These are phyloP conservation scores for Aurifilum marmelostoma DNA, from an alignment of 2,329 filamentous ascomycete genomes.

Conservation along the genomic window DNA sequence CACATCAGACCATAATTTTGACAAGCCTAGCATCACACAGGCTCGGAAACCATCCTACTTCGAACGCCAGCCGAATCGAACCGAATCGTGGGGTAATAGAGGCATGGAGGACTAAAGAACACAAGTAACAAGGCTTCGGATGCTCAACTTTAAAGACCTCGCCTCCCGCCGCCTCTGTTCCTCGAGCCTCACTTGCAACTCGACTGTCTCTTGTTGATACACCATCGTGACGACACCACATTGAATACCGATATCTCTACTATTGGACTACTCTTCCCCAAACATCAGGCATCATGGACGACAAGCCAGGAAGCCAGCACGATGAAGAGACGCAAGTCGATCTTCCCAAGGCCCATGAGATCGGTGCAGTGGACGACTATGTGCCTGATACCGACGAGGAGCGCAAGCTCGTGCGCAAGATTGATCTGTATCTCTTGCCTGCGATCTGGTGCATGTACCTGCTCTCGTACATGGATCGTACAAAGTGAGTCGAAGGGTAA, in stretches of 20 bases:
- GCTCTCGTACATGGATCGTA: conserved; percentile 48
- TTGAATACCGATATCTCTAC: neutral
- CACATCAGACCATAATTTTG: neutral
- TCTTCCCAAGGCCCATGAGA: conserved; percentile 8
- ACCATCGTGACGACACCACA: neutral
- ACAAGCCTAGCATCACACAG: neutral
- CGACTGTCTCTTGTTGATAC: neutral
- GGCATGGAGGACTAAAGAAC: neutral
- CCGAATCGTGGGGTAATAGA: neutral
- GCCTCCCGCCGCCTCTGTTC: neutral
- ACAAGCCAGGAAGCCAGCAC: conserved; percentile 15
- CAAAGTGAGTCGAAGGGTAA: conserved; percentile 42
- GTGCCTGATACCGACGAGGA: conserved; percentile 24
- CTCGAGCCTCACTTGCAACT: neutral
- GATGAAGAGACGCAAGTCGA: conserved; percentile 17
- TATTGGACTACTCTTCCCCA: neutral
- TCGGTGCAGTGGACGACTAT: conserved; percentile 8
- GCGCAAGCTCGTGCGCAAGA: conserved; percentile 36
- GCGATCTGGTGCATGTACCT: conserved; percentile 46
- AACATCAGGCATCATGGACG: conserved; percentile 9
- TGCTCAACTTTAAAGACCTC: neutral
- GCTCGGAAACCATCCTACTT: neutral
- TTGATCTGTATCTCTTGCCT: conserved; percentile 46
- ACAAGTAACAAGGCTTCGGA: neutral
- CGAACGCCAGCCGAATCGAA: neutral